Evolutionary conservation across 306 rosid genomes (phyloP).

Genomic region (Prunus dulcis): DNA sequence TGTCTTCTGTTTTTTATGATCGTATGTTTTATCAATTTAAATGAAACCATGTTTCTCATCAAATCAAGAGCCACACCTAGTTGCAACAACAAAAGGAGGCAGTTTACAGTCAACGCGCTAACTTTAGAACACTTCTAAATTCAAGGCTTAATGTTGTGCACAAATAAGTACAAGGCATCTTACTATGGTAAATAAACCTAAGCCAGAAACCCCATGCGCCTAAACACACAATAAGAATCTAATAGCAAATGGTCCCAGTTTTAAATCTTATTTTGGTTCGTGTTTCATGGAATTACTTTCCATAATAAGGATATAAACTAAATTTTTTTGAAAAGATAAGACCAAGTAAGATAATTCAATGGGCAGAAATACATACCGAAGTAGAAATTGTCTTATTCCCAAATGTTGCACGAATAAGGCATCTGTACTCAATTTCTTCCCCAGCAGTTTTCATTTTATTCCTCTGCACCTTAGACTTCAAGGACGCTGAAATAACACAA

Average conservation of each 20-base stretch:
- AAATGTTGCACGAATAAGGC: constrained; percentile 91
- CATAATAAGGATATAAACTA: not conserved
- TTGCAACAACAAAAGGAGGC: too few species aligned
- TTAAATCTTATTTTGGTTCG: not conserved
- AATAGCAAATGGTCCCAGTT: not conserved
- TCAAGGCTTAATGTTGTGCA: not conserved
- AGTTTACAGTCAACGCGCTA: too few species aligned
- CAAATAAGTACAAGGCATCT: not conserved
- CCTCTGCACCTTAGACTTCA: constrained; percentile 69
- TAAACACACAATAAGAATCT: not conserved
- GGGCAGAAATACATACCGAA: constrained; percentile 49
- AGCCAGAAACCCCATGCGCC: not conserved
- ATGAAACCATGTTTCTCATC: too few species aligned
- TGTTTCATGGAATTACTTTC: not conserved
- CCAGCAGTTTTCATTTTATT: constrained; percentile 70
- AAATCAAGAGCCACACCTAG: too few species aligned
- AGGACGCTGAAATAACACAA: constrained; percentile 54
- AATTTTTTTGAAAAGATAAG: not conserved
- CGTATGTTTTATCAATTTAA: too few species aligned
- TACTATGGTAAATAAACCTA: not conserved
- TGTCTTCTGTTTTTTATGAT: too few species aligned
- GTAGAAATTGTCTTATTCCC: constrained; percentile 89
- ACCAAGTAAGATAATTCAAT: not conserved
- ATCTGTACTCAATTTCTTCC: constrained; percentile 66
- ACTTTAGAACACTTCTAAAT: not conserved